A percentile compares a stretch with the other conserved stretches of the same genome.
These are phyloP conservation scores for Lycium barbarum DNA, from an alignment of 257 asterid species.

Conservation along the genomic window DNA sequence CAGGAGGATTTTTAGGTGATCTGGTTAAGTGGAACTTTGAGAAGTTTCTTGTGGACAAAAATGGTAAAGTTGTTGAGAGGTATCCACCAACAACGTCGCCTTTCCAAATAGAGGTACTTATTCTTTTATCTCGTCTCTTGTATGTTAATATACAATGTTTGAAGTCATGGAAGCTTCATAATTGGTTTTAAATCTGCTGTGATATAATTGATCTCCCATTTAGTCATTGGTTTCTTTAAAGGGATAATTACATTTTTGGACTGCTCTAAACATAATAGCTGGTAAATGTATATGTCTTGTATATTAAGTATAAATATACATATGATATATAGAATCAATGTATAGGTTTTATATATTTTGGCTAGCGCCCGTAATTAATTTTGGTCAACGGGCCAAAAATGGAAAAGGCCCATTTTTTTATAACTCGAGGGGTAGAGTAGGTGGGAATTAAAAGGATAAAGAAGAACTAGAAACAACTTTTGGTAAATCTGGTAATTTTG, in stretches of 20 bases:
- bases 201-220: neutral
- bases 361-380: too few relatives aligned
- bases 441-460: neutral
- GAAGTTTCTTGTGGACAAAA: slow-evolving; percentile 91
- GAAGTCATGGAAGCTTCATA: neutral
- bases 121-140: neutral
- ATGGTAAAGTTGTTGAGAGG: slow-evolving; percentile 87
- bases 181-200: neutral
- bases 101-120: slow-evolving; percentile 80
- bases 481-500: neutral
- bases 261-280: too few relatives aligned
- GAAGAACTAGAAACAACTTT: neutral
- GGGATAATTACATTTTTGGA: too few relatives aligned
- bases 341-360: too few relatives aligned
- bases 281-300: too few relatives aligned
- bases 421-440: neutral
- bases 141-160: neutral
- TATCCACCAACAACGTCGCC: slow-evolving; percentile 93
- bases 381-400: too few relatives aligned
- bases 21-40: slow-evolving; percentile 94
- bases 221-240: neutral
- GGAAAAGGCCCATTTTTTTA: too few relatives aligned
- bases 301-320: too few relatives aligned
- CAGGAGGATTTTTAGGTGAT: slow-evolving; percentile 90
- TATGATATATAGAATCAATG: too few relatives aligned